A percentile compares a stretch with the other conserved stretches of the same genome.
Evolutionary conservation across 768 basidiomycete species (phyloP).

Genomic region (Kwoniella sp.): DNA sequence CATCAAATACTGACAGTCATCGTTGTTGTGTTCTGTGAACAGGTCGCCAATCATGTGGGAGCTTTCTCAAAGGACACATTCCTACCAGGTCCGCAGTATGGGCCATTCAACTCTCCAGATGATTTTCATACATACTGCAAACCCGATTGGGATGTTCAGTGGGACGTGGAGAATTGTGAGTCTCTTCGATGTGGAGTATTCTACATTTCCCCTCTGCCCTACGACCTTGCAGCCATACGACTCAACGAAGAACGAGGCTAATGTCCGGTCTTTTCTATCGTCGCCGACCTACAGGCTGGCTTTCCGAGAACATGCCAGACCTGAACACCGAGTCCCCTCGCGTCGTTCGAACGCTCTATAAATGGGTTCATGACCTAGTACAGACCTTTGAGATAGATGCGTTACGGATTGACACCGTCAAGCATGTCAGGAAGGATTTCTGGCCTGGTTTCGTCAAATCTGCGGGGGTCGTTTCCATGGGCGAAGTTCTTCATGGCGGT

Average conservation of each 20-base stretch:
- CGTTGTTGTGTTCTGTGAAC: not conserved
- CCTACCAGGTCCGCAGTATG: slow-evolving; percentile 56
- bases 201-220: too few species aligned
- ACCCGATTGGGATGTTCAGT: slow-evolving; percentile 68
- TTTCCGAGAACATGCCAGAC: slow-evolving; percentile 76
- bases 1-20: not conserved
- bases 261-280: not conserved
- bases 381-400: slow-evolving; percentile 75
- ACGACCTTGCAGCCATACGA: too few species aligned
- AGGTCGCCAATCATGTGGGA: slow-evolving; percentile 83
- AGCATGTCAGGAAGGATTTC: slow-evolving; percentile 60
- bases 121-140: slow-evolving; percentile 72
- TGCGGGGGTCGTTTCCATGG: slow-evolving; percentile 82
- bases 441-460: slow-evolving; percentile 74
- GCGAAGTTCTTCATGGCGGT: slow-evolving; percentile 65
- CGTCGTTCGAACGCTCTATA: slow-evolving; percentile 66
- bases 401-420: slow-evolving; percentile 69
- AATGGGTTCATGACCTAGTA: slow-evolving; percentile 72
- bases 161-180: slow-evolving; percentile 68
- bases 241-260: too few species aligned
- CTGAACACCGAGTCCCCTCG: slow-evolving; percentile 71
- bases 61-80: slow-evolving; percentile 63
- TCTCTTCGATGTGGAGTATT: not conserved
- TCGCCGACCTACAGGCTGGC: slow-evolving; percentile 60
- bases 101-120: slow-evolving; percentile 57